These are phyloP conservation scores for Anthostomella pinea DNA, from an alignment of 2,329 filamentous ascomycete genomes.

Conservation along the genomic window DNA sequence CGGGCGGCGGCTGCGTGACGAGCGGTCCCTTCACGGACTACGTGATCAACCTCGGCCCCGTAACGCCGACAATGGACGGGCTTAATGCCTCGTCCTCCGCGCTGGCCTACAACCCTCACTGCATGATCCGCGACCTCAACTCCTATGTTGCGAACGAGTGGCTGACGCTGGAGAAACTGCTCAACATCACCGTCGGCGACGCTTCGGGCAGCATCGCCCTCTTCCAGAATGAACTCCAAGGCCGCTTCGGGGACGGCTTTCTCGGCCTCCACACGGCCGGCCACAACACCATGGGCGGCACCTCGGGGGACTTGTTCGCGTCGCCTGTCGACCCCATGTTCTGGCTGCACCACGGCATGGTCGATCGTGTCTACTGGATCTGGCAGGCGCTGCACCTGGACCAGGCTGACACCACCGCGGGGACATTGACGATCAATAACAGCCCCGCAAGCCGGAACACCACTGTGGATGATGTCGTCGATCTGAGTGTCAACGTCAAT, in stretches of 20 bases:
- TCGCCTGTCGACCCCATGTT: slow-evolving; percentile 27
- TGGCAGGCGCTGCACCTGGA: slow-evolving; percentile 22
- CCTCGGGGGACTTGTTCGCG: slow-evolving; percentile 19
- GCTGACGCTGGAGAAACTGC: slow-evolving; percentile 21
- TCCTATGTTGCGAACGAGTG: slow-evolving; percentile 15
- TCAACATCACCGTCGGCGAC: slow-evolving; percentile 22
- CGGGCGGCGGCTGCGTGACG: slow-evolving; percentile 52
- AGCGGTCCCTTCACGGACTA: slow-evolving; percentile 39
- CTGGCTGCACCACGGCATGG: slow-evolving; percentile 25
- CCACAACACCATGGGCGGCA: slow-evolving; percentile 30
- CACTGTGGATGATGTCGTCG: slow-evolving; percentile 19
- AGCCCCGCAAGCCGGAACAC: slow-evolving; percentile 26
- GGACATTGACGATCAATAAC: slow-evolving; percentile 27
- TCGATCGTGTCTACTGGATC: slow-evolving; percentile 28
- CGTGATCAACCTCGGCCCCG: slow-evolving; percentile 30
- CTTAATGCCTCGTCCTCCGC: slow-evolving; percentile 1
- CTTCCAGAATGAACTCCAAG: slow-evolving; percentile 33
- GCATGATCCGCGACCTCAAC: slow-evolving; percentile 23
- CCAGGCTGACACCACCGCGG: slow-evolving; percentile 16
- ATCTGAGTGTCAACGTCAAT: slow-evolving; percentile 17
- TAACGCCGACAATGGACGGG: slow-evolving; percentile 20
- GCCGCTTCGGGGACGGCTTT: slow-evolving; percentile 26
- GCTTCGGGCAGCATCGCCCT: slow-evolving; percentile 12
- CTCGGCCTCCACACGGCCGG: slow-evolving; percentile 30
- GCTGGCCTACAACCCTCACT: slow-evolving; percentile 24